Conservation (phyloP, 768 basidiomycete genomes). For the Wakefieldia striispora region DNA sequence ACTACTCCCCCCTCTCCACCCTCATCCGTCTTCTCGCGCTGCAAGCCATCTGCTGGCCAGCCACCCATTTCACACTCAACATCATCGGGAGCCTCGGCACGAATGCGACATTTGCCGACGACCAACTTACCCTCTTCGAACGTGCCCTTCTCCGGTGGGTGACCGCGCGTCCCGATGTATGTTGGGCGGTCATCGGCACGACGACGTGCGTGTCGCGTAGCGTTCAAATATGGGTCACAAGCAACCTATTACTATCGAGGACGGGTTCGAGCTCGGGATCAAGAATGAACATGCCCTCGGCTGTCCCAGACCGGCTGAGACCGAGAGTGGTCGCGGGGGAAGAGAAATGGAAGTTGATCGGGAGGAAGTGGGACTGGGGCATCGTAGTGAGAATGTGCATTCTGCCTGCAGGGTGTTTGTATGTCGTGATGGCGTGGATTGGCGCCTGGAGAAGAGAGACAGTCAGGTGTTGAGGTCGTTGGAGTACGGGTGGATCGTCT, state of each 20-base stretch:
- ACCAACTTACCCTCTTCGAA: slow-evolving; percentile 20
- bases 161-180: slow-evolving; percentile 70
- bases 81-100: slow-evolving; percentile 51
- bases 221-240: slow-evolving; percentile 95
- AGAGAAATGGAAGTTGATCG: slow-evolving; percentile 34
- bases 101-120: slow-evolving; percentile 5
- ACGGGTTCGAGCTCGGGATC: slow-evolving; percentile 1
- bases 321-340: slow-evolving; percentile 11
- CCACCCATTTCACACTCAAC: slow-evolving; percentile 80
- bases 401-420: slow-evolving; percentile 70
- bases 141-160: slow-evolving; percentile 37
- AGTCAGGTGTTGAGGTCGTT: slow-evolving; percentile 18
- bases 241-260: slow-evolving; percentile 56
- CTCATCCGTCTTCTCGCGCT: slow-evolving; percentile 89
- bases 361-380: slow-evolving; percentile 79
- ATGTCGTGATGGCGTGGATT: slow-evolving; percentile 80
- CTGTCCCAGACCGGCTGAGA: slow-evolving; percentile 22
- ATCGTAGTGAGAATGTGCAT: slow-evolving; percentile 68
- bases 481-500: not conserved
- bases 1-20: slow-evolving; percentile 85
- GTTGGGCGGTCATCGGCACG: slow-evolving; percentile 88
- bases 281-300: slow-evolving; percentile 2
- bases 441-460: slow-evolving; percentile 42
- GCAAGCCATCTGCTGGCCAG: slow-evolving; percentile 96
- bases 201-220: slow-evolving; percentile 81